A percentile compares a stretch with the other conserved stretches of the same genome.
These are phyloP conservation scores for Leccinum laetum DNA, from an alignment of 1,284 basidiomycete species.

Conservation along the genomic window DNA sequence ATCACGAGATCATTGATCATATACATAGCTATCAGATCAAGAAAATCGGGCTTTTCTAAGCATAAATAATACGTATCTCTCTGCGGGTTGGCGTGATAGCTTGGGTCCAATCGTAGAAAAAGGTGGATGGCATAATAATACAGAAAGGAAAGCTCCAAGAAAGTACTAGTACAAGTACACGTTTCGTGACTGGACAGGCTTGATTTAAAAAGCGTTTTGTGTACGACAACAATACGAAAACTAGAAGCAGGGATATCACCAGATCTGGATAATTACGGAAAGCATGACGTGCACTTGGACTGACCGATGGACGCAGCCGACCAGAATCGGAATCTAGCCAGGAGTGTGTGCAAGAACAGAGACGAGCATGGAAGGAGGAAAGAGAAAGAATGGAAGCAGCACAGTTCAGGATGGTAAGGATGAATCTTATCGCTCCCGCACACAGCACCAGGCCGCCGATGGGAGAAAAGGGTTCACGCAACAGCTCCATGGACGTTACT, in stretches of 20 bases:
- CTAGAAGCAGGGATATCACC: conserved; percentile 15
- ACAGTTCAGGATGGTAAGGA: conserved; percentile 3
- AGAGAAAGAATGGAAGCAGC: conserved; percentile 7
- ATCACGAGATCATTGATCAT: conserved; percentile 28
- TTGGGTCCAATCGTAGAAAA: conserved; percentile 19
- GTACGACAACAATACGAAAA: conserved; percentile 28
- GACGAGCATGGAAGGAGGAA: conserved; percentile 2
- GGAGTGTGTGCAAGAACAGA: conserved; percentile 22
- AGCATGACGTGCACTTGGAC: conserved; percentile 4
- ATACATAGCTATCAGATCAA: conserved; percentile 22
- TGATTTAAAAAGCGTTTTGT: conserved; percentile 19
- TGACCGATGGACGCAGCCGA: conserved; percentile 9
- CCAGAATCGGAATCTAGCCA: conserved; percentile 13
- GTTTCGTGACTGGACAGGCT: conserved; percentile 9
- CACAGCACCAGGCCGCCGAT: conserved; percentile 22
- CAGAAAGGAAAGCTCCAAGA: conserved; percentile 30
- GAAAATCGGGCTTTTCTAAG: conserved; percentile 22
- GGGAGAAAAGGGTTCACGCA: conserved; percentile 18
- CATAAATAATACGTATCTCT: conserved; percentile 25
- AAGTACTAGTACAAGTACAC: conserved; percentile 26
- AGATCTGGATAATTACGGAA: conserved; percentile 19
- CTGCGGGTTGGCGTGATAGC: background rate
- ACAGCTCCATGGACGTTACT: conserved; percentile 32
- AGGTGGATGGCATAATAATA: conserved; percentile 22
- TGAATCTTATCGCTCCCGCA: conserved; percentile 1